A percentile compares a stretch with the other conserved stretches of the same genome.
phyloP scores from a whole-genome alignment of 257 asterid genomes.

The Fraxinus pennsylvanica region DNA sequence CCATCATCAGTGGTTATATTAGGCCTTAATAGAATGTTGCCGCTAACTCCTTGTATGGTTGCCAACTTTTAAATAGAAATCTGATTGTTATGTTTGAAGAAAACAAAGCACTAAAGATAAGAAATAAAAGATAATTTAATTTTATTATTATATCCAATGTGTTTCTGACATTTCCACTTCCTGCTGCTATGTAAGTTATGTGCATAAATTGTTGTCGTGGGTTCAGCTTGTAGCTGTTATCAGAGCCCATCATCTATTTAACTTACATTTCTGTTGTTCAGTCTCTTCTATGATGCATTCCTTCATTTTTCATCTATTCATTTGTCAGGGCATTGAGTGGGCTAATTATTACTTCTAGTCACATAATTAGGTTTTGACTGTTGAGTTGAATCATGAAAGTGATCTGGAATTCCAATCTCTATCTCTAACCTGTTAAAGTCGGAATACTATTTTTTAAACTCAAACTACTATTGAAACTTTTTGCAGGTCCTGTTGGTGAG shows the following conservation, averaged over 20 bases:
- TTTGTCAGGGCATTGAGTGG: background rate
- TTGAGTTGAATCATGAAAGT: background rate
- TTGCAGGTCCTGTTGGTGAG: conserved; percentile 73
- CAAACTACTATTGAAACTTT: background rate
- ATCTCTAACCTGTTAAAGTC: background rate
- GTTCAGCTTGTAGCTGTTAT: background rate
- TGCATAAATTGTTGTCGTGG: background rate
- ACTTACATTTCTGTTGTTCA: background rate
- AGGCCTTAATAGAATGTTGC: background rate
- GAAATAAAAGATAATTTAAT: background rate
- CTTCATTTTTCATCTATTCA: background rate
- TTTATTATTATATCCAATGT: background rate
- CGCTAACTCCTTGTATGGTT: background rate
- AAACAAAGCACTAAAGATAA: background rate
- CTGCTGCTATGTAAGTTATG: background rate
- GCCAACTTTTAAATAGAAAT: background rate
- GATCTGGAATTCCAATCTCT: background rate
- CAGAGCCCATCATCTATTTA: background rate
- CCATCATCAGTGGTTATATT: background rate
- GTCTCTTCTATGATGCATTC: background rate
- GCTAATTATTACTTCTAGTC: background rate
- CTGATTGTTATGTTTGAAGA: background rate
- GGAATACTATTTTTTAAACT: background rate
- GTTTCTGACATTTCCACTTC: background rate
- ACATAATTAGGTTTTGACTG: background rate